These are phyloP conservation scores for Wickerhamomyces pijperi DNA, from an alignment of 805 yeast species.

Conservation along the genomic window DNA sequence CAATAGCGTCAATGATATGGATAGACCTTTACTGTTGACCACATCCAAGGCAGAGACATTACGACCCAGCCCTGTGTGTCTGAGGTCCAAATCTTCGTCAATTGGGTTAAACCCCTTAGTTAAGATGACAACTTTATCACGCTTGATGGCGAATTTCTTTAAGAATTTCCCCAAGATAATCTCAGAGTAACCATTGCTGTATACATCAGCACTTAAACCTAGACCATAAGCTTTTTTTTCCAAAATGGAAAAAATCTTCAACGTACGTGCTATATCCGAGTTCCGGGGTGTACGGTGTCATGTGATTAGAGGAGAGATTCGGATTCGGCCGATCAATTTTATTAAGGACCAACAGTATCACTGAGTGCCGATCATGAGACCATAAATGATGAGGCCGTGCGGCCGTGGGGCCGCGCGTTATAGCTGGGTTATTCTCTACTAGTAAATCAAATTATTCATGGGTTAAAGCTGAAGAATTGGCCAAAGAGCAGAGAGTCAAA, in stretches of 20 bases:
- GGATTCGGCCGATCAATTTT: too few relatives aligned
- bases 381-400: too few relatives aligned
- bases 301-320: too few relatives aligned
- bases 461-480: too few relatives aligned
- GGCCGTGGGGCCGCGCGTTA: too few relatives aligned
- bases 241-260: slow-evolving; percentile 27
- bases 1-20: slow-evolving; percentile 33
- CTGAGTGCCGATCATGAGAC: too few relatives aligned
- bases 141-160: slow-evolving; percentile 35
- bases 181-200: slow-evolving; percentile 39
- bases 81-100: slow-evolving; percentile 8
- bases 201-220: slow-evolving; percentile 35
- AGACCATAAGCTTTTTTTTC: slow-evolving; percentile 34
- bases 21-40: slow-evolving; percentile 29
- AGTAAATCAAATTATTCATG: too few relatives aligned
- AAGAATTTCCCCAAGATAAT: slow-evolving; percentile 41
- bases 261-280: too few relatives aligned
- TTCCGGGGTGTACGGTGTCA: too few relatives aligned
- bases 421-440: too few relatives aligned
- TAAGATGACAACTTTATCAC: slow-evolving; percentile 46
- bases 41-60: slow-evolving; percentile 12
- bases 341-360: too few relatives aligned
- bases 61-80: slow-evolving; percentile 4
- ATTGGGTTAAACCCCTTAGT: slow-evolving; percentile 25
- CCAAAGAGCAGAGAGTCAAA: too few relatives aligned